Conservation (phyloP, 2,329 filamentous ascomycete species). For the Xylaria sp. region DNA sequence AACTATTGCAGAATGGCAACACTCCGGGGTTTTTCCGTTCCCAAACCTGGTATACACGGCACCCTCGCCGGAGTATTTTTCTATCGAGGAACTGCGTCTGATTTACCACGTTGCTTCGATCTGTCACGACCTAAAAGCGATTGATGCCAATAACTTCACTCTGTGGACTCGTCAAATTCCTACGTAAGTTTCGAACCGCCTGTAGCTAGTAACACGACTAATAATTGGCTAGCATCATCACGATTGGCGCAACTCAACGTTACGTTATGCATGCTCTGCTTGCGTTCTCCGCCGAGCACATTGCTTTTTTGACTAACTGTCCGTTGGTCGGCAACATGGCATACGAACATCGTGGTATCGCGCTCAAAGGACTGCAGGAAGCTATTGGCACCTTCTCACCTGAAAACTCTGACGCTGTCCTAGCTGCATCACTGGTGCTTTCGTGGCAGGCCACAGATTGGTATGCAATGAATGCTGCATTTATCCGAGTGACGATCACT, state of each 20-base stretch:
- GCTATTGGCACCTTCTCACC: constrained; percentile 86
- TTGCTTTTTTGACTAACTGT: constrained; percentile 89
- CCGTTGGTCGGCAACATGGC: constrained; percentile 86
- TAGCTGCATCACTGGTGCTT: constrained; percentile 89
- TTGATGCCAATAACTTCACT: constrained; percentile 84
- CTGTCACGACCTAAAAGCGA: constrained; percentile 81
- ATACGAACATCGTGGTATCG: constrained; percentile 86
- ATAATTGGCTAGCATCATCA: constrained; percentile 72
- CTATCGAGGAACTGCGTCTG: constrained; percentile 81
- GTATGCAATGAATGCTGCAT: constrained; percentile 65
- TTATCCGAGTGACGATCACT: constrained; percentile 49
- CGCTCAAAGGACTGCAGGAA: constrained; percentile 87
- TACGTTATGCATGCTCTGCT: constrained; percentile 96
- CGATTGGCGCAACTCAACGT: constrained; percentile 80
- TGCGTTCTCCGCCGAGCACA: constrained; percentile 92
- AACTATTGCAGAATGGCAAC: constrained; percentile 83
- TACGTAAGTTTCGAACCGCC: constrained; percentile 68
- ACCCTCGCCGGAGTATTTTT: constrained; percentile 77
- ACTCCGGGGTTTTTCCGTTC: constrained; percentile 86
- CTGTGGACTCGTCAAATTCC: constrained; percentile 94
- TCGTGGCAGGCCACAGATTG: constrained; percentile 98
- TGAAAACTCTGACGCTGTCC: constrained; percentile 87
- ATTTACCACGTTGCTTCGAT: constrained; percentile 91
- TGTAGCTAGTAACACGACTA: constrained; percentile 34
- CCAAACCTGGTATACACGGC: constrained; percentile 81